phyloP scores from a whole-genome alignment of 164 flowering plant genomes.

The Umbilicus rupestris region DNA sequence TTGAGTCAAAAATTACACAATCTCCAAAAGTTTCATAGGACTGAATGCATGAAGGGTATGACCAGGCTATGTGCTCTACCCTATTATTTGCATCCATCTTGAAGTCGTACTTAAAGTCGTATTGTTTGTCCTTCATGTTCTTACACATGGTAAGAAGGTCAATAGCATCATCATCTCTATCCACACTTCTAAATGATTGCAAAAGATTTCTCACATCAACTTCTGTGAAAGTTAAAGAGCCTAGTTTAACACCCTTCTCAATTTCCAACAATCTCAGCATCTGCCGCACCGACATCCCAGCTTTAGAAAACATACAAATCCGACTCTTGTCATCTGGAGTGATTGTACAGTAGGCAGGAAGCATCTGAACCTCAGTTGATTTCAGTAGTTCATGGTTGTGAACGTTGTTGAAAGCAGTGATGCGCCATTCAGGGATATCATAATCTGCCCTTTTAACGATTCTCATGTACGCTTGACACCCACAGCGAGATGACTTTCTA shows the following conservation, averaged over 20 bases:
- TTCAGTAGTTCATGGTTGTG: slow-evolving; percentile 77
- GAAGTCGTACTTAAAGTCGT: slow-evolving; percentile 56
- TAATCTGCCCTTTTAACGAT: slow-evolving; percentile 66
- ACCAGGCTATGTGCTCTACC: slow-evolving; percentile 73
- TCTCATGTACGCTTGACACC: slow-evolving; percentile 77
- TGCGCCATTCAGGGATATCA: slow-evolving; percentile 81
- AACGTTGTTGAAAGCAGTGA: slow-evolving; percentile 62
- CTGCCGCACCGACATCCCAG: slow-evolving; percentile 76
- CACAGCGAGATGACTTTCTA: slow-evolving; percentile 77
- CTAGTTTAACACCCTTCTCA: slow-evolving; percentile 68
- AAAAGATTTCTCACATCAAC: slow-evolving; percentile 68
- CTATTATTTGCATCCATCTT: slow-evolving; percentile 58
- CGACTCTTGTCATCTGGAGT: slow-evolving; percentile 69
- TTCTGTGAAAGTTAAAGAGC: slow-evolving; percentile 70
- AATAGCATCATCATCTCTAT: slow-evolving; percentile 54
- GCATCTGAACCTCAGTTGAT: slow-evolving; percentile 43
- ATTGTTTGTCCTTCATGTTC: slow-evolving; percentile 50
- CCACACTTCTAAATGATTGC: slow-evolving; percentile 61
- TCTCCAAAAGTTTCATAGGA: slow-evolving; percentile 63
- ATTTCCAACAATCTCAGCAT: slow-evolving; percentile 76
- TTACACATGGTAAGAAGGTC: slow-evolving; percentile 76
- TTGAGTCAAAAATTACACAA: slow-evolving; percentile 64
- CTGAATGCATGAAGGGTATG: slow-evolving; percentile 50
- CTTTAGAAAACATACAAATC: slow-evolving; percentile 77
- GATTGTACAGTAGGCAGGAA: slow-evolving; percentile 56